phyloP scores from a whole-genome alignment of 2,329 filamentous ascomycete genomes.

The Penicillium sp. region DNA sequence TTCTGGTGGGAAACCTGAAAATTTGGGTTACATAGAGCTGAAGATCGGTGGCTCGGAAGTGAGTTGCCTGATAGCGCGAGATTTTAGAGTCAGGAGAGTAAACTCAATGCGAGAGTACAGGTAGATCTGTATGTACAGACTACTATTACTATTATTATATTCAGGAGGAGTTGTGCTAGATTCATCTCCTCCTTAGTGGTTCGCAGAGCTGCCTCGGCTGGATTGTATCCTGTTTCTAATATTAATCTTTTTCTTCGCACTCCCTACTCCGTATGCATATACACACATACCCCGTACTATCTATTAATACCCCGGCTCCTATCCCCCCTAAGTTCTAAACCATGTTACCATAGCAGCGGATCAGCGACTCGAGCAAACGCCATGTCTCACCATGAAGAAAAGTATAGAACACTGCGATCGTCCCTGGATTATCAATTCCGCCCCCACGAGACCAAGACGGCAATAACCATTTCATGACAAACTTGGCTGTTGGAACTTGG shows the following conservation, averaged over 20 bases:
- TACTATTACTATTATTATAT: too few species aligned
- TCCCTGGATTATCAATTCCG: not conserved
- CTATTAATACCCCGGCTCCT: conserved; percentile 2
- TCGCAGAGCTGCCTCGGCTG: not conserved
- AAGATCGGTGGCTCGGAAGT: conserved; percentile 1
- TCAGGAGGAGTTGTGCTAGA: too few species aligned
- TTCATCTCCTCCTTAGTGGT: not conserved
- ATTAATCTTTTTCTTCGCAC: not conserved
- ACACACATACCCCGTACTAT: not conserved
- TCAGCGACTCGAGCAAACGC: conserved; percentile 22
- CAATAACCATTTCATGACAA: not conserved
- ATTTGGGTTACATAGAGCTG: conserved; percentile 5
- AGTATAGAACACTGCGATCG: not conserved
- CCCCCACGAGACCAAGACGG: not conserved
- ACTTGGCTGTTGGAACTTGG: not conserved
- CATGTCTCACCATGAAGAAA: conserved; percentile 25
- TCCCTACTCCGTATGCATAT: too few species aligned
- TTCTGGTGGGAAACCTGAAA: not conserved
- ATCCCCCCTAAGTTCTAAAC: not conserved
- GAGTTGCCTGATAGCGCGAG: conserved; percentile 2
- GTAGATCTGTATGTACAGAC: not conserved
- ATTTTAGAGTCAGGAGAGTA: not conserved
- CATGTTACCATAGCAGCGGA: conserved; percentile 8
- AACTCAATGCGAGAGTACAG: not conserved
- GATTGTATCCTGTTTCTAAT: not conserved